Conservation (phyloP, 495 filamentous ascomycete species). For the Podospora pseudopauciseta region DNA sequence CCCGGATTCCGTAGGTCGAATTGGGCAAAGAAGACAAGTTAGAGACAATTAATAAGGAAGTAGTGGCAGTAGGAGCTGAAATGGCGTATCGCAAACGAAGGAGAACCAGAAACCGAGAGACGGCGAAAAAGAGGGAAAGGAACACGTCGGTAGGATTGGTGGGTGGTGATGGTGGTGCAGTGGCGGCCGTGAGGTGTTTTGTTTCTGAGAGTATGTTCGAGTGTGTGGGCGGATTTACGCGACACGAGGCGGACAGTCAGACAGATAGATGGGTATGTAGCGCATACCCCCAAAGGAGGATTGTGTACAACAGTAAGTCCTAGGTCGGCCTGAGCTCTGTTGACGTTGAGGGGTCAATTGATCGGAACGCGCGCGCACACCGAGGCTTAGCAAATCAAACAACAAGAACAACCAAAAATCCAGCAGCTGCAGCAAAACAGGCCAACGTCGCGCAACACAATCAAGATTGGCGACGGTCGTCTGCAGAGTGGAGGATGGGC, state of each 20-base stretch:
- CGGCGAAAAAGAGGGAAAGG: slow-evolving; percentile 2
- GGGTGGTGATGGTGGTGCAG: slow-evolving; percentile 5
- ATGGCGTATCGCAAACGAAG: slow-evolving; percentile 9
- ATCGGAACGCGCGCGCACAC: slow-evolving; percentile 24
- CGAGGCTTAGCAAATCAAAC: slow-evolving; percentile 32
- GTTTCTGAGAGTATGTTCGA: slow-evolving; percentile 6
- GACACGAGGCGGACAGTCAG: slow-evolving; percentile 9
- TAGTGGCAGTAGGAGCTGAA: slow-evolving; percentile 6
- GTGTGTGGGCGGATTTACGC: slow-evolving; percentile 16
- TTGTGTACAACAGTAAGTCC: background rate
- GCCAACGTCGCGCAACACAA: slow-evolving; percentile 3
- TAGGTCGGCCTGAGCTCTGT: background rate
- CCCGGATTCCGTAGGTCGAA: background rate
- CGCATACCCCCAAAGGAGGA: background rate
- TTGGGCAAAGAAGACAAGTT: slow-evolving; percentile 3
- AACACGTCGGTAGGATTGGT: slow-evolving; percentile 7
- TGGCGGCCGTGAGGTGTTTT: slow-evolving; percentile 7
- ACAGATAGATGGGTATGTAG: background rate
- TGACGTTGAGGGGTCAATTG: slow-evolving; percentile 25
- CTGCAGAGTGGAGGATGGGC: background rate
- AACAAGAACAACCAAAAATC: background rate
- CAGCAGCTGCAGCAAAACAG: slow-evolving; percentile 8
- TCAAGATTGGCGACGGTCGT: slow-evolving; percentile 1
- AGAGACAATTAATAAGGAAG: slow-evolving; percentile 15
- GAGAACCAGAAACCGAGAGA: slow-evolving; percentile 8